Percentiles rank a stretch among this genome's conserved stretches.
Evolutionary conservation across 2,329 filamentous ascomycete species (phyloP).

Genomic region (Sclerotinia borealis): DNA sequence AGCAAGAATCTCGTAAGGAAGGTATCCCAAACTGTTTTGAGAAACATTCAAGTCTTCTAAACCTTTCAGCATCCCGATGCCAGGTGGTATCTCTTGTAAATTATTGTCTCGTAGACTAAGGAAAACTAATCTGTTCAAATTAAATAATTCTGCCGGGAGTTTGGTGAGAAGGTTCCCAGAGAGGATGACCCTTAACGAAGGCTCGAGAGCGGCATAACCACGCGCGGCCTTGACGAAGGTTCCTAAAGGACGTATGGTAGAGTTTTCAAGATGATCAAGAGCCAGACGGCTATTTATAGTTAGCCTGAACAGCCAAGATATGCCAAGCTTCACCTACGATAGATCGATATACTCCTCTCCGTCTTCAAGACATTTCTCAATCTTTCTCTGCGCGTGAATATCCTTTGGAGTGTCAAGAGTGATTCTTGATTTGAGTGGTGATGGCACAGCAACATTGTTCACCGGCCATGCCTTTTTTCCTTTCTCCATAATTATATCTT

Average conservation of each 20-base stretch:
- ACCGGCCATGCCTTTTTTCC: not conserved
- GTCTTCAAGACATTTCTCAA: slow-evolving; percentile 50
- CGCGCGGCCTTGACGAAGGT: slow-evolving; percentile 37
- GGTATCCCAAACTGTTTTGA: slow-evolving; percentile 52
- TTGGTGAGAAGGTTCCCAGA: slow-evolving; percentile 50
- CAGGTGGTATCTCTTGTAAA: slow-evolving; percentile 53
- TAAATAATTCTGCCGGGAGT: slow-evolving; percentile 56
- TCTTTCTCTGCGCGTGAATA: slow-evolving; percentile 37
- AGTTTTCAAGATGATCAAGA: slow-evolving; percentile 49
- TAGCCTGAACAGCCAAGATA: slow-evolving; percentile 10
- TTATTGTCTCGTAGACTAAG: slow-evolving; percentile 61
- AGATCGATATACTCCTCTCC: slow-evolving; percentile 57
- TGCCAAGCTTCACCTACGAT: slow-evolving; percentile 40
- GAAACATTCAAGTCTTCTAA: slow-evolving; percentile 60
- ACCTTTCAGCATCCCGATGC: slow-evolving; percentile 51
- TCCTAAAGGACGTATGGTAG: slow-evolving; percentile 50
- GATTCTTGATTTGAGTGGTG: not conserved
- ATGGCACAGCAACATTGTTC: not conserved
- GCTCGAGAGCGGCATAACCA: slow-evolving; percentile 50
- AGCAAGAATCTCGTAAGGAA: slow-evolving; percentile 40
- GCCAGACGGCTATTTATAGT: slow-evolving; percentile 20
- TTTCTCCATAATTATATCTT: slow-evolving; percentile 22
- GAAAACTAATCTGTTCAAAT: slow-evolving; percentile 54
- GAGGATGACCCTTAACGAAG: slow-evolving; percentile 55
- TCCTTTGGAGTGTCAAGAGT: not conserved